phyloP scores from a whole-genome alignment of 2,329 filamentous ascomycete genomes.

The Alternaria brassicae region DNA sequence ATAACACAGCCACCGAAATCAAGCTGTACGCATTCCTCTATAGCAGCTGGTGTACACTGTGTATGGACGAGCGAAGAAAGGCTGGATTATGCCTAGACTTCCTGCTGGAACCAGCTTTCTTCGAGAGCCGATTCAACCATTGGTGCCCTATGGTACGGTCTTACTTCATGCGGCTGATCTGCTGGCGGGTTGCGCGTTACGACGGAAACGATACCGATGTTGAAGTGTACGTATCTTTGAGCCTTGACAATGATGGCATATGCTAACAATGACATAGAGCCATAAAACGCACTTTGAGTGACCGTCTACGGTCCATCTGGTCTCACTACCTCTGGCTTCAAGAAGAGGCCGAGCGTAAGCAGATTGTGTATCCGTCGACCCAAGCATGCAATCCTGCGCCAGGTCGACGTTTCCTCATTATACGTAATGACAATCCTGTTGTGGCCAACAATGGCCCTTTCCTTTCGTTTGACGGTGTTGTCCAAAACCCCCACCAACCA shows the following conservation, averaged over 20 bases:
- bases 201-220: constrained; percentile 69
- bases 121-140: constrained; percentile 85
- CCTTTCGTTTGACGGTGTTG: constrained; percentile 69
- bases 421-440: constrained; percentile 75
- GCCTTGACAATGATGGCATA: neutral
- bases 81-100: constrained; percentile 74
- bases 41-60: constrained; percentile 77
- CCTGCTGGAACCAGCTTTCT: constrained; percentile 75
- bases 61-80: constrained; percentile 71
- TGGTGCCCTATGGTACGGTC: constrained; percentile 96
- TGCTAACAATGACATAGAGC: constrained; percentile 57
- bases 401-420: constrained; percentile 84
- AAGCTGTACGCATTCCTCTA: constrained; percentile 83
- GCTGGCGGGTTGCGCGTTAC: constrained; percentile 85
- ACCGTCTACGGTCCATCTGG: constrained; percentile 76
- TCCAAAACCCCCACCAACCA: constrained; percentile 50
- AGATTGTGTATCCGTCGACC: constrained; percentile 70
- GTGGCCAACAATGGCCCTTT: constrained; percentile 62
- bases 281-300: constrained; percentile 72
- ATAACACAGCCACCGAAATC: constrained; percentile 90
- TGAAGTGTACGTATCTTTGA: constrained; percentile 66
- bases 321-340: constrained; percentile 79
- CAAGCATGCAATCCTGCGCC: constrained; percentile 85
- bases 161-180: constrained; percentile 89
- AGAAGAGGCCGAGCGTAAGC: constrained; percentile 66